These are phyloP conservation scores for Pseudogymnoascus sp. DNA, from an alignment of 2,329 filamentous ascomycete species.

Conservation along the genomic window DNA sequence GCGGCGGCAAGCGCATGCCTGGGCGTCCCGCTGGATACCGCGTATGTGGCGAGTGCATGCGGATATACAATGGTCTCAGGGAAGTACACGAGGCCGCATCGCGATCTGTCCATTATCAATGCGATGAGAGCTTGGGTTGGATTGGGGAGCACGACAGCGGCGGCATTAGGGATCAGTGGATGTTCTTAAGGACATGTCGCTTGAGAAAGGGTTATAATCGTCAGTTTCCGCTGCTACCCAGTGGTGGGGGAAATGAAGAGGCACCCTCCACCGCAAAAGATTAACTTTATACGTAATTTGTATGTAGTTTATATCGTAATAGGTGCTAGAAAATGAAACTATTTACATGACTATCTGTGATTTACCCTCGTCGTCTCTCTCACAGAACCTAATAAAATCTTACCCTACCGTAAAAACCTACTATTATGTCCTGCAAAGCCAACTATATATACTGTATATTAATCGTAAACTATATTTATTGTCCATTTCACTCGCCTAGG, in stretches of 20 bases:
- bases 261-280: too few relatives aligned
- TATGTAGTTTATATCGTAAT: too few relatives aligned
- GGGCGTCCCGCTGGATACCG: slow-evolving; percentile 24
- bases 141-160: slow-evolving; percentile 20
- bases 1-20: slow-evolving; percentile 19
- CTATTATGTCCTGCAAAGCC: too few relatives aligned
- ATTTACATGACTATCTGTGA: too few relatives aligned
- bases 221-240: too few relatives aligned
- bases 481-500: not conserved
- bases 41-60: slow-evolving; percentile 22
- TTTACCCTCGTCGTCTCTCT: too few relatives aligned
- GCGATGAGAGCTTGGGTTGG: slow-evolving; percentile 28
- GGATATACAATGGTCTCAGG: slow-evolving; percentile 21
- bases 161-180: slow-evolving; percentile 22
- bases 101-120: slow-evolving; percentile 26
- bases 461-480: not conserved
- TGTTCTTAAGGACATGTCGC: slow-evolving; percentile 11
- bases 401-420: too few relatives aligned
- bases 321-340: too few relatives aligned
- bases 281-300: too few relatives aligned
- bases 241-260: too few relatives aligned
- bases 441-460: too few relatives aligned
- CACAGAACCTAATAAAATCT: too few relatives aligned
- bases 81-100: slow-evolving; percentile 25
- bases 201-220: not conserved